Conservation (phyloP, 768 basidiomycete genomes). For the Leccinellum luteum region DNA sequence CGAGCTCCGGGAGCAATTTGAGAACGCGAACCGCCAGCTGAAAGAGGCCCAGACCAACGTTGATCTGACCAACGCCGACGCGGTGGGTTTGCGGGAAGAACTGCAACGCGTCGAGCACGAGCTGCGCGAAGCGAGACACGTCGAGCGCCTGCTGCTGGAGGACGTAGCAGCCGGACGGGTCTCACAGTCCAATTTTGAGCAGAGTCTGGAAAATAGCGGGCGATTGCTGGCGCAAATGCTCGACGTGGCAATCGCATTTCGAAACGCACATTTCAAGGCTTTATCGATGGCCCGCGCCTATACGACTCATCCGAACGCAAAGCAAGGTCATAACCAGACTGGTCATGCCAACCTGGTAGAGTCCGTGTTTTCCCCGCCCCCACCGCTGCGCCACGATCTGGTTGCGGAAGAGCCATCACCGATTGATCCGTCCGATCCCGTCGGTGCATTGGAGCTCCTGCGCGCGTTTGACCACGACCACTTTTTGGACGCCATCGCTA, state of each 20-base stretch:
- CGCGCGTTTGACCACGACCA: constrained; percentile 79
- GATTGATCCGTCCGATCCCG: constrained; percentile 74
- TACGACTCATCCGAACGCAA: constrained; percentile 48
- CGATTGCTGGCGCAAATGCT: constrained; percentile 79
- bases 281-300: constrained; percentile 60
- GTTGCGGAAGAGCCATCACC: constrained; percentile 63
- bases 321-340: constrained; percentile 36
- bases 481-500: constrained; percentile 79
- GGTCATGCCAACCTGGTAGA: constrained; percentile 41
- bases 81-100: constrained; percentile 68
- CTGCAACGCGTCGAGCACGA: constrained; percentile 69
- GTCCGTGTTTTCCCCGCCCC: constrained; percentile 45
- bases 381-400: constrained; percentile 48
- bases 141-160: constrained; percentile 68
- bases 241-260: constrained; percentile 75
- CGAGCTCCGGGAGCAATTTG: constrained; percentile 63
- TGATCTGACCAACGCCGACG: constrained; percentile 67
- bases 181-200: constrained; percentile 67
- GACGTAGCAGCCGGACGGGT: constrained; percentile 68
- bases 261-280: constrained; percentile 73
- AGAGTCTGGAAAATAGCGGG: constrained; percentile 59
- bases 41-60: constrained; percentile 59
- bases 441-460: constrained; percentile 65
- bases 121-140: constrained; percentile 61
- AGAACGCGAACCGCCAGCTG: constrained; percentile 57